Evolutionary conservation across 441 rosid genomes (phyloP).

Genomic region (Populus hybrid): DNA sequence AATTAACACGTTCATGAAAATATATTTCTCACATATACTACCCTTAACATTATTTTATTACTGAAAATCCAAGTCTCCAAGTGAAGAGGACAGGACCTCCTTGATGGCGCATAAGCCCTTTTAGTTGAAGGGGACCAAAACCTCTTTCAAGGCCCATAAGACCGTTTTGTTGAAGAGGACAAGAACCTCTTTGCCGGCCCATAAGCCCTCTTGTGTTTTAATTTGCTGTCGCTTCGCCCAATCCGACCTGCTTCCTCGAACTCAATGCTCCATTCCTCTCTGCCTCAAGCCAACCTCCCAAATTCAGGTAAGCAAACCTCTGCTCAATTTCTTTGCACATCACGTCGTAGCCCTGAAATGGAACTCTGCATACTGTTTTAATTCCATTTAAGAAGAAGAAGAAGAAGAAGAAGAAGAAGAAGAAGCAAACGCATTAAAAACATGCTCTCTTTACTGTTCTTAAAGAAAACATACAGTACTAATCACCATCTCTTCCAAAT

Average conservation of each 20-base stretch:
- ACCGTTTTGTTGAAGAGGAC: no score
- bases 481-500: not conserved
- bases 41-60: no score
- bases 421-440: no score
- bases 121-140: no score
- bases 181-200: not conserved
- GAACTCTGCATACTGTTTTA: not conserved
- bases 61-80: no score
- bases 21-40: no score
- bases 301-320: not conserved
- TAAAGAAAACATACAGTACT: not conserved
- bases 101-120: no score
- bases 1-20: no score
- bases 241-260: not conserved
- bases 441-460: not conserved
- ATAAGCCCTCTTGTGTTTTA: not conserved
- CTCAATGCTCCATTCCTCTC: not conserved
- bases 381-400: not conserved
- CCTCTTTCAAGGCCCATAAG: no score
- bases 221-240: not conserved
- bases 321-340: not conserved
- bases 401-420: not conserved
- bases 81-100: no score
- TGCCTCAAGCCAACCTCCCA: not conserved
- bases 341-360: not conserved